Percentiles rank a stretch among this genome's conserved stretches.
phyloP scores from a whole-genome alignment of 176 grass and related monocot genomes.

The Elaeis guineensis region DNA sequence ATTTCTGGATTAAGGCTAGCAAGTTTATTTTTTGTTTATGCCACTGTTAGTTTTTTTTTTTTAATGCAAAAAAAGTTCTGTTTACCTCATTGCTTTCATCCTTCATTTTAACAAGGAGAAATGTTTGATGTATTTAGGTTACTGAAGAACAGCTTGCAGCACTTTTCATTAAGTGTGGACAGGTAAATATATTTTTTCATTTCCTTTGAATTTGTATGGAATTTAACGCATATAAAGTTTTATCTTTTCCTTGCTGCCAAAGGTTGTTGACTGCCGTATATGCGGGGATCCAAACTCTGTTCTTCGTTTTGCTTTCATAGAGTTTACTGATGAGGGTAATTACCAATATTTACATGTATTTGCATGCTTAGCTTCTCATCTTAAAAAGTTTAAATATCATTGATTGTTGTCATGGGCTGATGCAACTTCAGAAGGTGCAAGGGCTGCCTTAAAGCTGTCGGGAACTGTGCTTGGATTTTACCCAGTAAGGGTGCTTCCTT shows the following conservation, averaged over 20 bases:
- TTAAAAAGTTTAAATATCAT: background rate
- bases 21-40: too few species aligned
- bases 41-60: too few species aligned
- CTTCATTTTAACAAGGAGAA: too few species aligned
- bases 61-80: too few species aligned
- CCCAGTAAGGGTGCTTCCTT: slow-evolving; percentile 93
- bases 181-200: slow-evolving; percentile 32
- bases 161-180: slow-evolving; percentile 91
- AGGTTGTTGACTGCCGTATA: slow-evolving; percentile 99
- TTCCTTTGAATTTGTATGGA: background rate
- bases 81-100: too few species aligned
- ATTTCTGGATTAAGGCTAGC: too few species aligned
- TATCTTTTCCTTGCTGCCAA: slow-evolving; percentile 13
- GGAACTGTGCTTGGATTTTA: slow-evolving; percentile 96
- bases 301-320: slow-evolving; percentile 99
- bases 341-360: slow-evolving; percentile 2
- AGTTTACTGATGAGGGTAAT: slow-evolving; percentile 98
- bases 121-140: slow-evolving; percentile 40
- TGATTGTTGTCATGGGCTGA: slow-evolving; percentile 3
- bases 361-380: slow-evolving; percentile 3
- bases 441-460: slow-evolving; percentile 76
- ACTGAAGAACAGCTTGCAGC: slow-evolving; percentile 94
- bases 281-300: slow-evolving; percentile 98
- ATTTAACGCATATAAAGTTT: slow-evolving; percentile 8
- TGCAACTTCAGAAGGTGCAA: slow-evolving; percentile 58